Conservation (phyloP, 202 grass and related monocot genomes). For the Zizania palustris region DNA sequence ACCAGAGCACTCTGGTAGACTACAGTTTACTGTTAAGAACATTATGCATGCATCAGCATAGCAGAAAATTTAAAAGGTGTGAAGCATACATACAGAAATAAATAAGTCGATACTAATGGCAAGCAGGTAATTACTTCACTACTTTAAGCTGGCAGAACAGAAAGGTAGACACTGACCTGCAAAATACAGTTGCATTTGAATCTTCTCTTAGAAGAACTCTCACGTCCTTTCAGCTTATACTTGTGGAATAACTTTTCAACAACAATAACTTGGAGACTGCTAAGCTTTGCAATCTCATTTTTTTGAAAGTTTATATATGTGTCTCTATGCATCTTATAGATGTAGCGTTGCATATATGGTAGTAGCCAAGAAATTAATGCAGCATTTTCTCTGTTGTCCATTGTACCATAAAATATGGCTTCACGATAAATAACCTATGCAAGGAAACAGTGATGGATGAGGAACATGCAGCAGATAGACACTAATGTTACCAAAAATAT, state of each 20-base stretch:
- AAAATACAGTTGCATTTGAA: constrained; percentile 73
- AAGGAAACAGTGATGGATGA: constrained; percentile 39
- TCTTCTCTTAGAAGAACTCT: constrained; percentile 65
- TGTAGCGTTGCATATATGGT: constrained; percentile 87
- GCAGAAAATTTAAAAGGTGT: not conserved
- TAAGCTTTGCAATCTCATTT: constrained; percentile 57
- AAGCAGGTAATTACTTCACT: constrained; percentile 24
- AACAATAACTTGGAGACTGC: constrained; percentile 61
- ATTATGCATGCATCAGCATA: constrained; percentile 4
- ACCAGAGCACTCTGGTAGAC: constrained; percentile 29
- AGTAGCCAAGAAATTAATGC: constrained; percentile 69
- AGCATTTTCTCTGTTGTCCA: constrained; percentile 62
- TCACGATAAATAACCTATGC: constrained; percentile 75
- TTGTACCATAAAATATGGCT: constrained; percentile 82
- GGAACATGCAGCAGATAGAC: constrained; percentile 22
- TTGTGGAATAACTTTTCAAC: constrained; percentile 83
- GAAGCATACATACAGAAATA: constrained; percentile 24
- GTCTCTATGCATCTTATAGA: constrained; percentile 65
- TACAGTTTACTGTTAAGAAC: constrained; percentile 19
- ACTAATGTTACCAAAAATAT: constrained; percentile 1
- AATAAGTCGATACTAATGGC: not conserved
- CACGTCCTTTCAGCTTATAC: constrained; percentile 61
- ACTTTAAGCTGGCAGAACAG: constrained; percentile 16
- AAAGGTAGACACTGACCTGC: constrained; percentile 66
- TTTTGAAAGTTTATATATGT: constrained; percentile 71